Conservation (phyloP, 2,329 filamentous ascomycete genomes). For the Diatrype stigma region DNA sequence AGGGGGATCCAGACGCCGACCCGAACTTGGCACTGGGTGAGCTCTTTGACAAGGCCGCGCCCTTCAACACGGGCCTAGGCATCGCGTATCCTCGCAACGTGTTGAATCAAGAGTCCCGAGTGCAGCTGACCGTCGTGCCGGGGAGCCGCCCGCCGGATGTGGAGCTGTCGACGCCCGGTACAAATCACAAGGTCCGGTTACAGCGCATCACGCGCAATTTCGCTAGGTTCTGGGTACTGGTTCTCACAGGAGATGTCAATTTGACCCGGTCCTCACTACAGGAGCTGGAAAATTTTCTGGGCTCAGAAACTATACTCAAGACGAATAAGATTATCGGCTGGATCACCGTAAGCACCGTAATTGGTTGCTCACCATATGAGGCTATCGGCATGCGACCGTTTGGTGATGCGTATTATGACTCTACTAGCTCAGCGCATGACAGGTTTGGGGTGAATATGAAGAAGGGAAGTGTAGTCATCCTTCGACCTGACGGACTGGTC, state of each 20-base stretch:
- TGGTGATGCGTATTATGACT: too few relatives aligned
- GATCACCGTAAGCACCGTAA: too few relatives aligned
- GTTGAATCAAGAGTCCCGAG: not conserved
- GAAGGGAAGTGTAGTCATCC: too few relatives aligned
- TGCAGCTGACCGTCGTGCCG: constrained; percentile 22
- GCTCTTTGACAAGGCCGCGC: constrained; percentile 41
- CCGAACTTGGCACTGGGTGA: constrained; percentile 45
- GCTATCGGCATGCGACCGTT: too few relatives aligned
- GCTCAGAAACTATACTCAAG: too few relatives aligned
- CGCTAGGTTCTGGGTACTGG: constrained; percentile 36
- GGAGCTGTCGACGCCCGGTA: constrained; percentile 39
- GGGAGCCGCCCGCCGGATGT: constrained; percentile 45
- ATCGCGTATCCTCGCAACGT: constrained; percentile 42
- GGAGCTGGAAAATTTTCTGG: too few relatives aligned
- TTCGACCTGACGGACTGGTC: too few relatives aligned
- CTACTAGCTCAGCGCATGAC: too few relatives aligned
- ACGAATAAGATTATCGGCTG: too few relatives aligned
- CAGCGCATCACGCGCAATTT: constrained; percentile 40
- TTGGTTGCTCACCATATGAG: too few relatives aligned
- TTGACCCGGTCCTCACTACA: too few relatives aligned
- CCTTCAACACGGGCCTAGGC: constrained; percentile 37
- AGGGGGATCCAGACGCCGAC: constrained; percentile 35
- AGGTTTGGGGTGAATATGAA: too few relatives aligned
- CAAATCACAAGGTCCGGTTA: constrained; percentile 37
- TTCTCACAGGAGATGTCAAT: constrained; percentile 25